Percentiles rank a stretch among this genome's conserved stretches.
These are phyloP conservation scores for Leucosporidium scottii DNA, from an alignment of 768 basidiomycete species.

Conservation along the genomic window DNA sequence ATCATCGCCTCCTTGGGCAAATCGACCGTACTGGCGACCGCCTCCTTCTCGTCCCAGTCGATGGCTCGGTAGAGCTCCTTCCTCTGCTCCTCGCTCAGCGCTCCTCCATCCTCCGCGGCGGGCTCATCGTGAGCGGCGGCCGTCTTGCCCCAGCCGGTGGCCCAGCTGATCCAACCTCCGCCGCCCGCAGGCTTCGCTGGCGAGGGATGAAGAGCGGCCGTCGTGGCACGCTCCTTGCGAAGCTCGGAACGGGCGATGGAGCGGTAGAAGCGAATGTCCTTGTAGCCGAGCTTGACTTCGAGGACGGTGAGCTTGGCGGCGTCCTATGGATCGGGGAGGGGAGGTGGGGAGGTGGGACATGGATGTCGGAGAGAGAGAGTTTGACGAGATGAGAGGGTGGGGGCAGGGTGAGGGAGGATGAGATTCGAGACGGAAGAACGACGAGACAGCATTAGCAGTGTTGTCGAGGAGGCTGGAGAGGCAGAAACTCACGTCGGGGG, in stretches of 20 bases:
- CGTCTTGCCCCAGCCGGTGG: constrained; percentile 55
- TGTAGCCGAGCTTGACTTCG: constrained; percentile 78
- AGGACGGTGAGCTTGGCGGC: constrained; percentile 51
- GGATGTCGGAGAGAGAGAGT: too few relatives aligned
- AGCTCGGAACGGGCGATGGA: constrained; percentile 84
- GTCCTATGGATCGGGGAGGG: constrained; percentile 9
- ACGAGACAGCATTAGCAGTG: not conserved
- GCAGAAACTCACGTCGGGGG: constrained; percentile 49
- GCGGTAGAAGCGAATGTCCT: constrained; percentile 94
- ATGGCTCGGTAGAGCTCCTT: constrained; percentile 81
- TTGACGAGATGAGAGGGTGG: too few relatives aligned
- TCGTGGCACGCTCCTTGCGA: constrained; percentile 65
- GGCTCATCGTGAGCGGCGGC: constrained; percentile 16
- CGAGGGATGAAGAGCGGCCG: constrained; percentile 61
- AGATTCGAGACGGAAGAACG: constrained; percentile 4
- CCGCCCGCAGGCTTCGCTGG: constrained; percentile 49
- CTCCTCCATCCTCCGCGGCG: constrained; percentile 34
- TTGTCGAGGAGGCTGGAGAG: not conserved
- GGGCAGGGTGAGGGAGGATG: constrained; percentile 34
- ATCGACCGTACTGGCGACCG: constrained; percentile 62
- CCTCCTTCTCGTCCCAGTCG: constrained; percentile 82
- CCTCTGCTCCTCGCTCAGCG: constrained; percentile 81
- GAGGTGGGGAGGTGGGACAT: not conserved
- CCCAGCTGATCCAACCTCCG: constrained; percentile 54
- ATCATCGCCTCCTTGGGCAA: constrained; percentile 72